Percentiles rank a stretch among this genome's conserved stretches.
These are phyloP conservation scores for Xylaria polymorpha DNA, from an alignment of 2,329 filamentous ascomycete genomes.

Conservation along the genomic window DNA sequence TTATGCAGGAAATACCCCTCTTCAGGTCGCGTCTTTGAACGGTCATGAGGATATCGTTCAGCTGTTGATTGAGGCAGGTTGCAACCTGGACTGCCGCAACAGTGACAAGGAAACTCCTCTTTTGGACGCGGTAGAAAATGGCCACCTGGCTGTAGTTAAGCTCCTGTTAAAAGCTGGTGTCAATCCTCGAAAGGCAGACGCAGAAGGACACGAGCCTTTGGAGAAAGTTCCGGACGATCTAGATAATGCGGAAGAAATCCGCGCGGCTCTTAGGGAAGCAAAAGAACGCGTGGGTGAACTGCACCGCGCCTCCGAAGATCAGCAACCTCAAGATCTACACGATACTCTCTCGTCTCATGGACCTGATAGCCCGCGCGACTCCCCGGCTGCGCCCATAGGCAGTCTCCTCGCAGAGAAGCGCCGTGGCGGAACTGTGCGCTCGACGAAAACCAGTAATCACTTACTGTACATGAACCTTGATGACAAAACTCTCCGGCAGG, in stretches of 20 bases:
- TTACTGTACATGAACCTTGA: constrained; percentile 72
- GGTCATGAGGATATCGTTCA: constrained; percentile 89
- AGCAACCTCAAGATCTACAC: constrained; percentile 59
- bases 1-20: constrained; percentile 94
- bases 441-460: constrained; percentile 73
- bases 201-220: constrained; percentile 91
- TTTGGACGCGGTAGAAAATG: constrained; percentile 96
- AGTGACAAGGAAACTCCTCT: constrained; percentile 92
- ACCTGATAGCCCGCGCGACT: constrained; percentile 68
- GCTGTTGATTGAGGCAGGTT: constrained; percentile 85
- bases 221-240: constrained; percentile 81
- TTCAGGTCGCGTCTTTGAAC: constrained; percentile 91
- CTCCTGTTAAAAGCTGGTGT: constrained; percentile 87
- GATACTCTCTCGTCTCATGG: constrained; percentile 65
- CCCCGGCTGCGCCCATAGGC: constrained; percentile 59
- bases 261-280: constrained; percentile 71
- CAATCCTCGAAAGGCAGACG: constrained; percentile 90
- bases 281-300: constrained; percentile 66
- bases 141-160: constrained; percentile 87
- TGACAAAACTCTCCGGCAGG: constrained; percentile 69
- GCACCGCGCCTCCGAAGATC: constrained; percentile 68
- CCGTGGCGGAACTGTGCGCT: constrained; percentile 66
- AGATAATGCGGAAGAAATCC: constrained; percentile 84
- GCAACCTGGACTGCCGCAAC: constrained; percentile 81
- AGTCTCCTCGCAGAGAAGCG: constrained; percentile 55